Percentiles rank a stretch among this genome's conserved stretches.
Conservation (phyloP, 2,329 filamentous ascomycete species). For the Cadophora sp. region DNA sequence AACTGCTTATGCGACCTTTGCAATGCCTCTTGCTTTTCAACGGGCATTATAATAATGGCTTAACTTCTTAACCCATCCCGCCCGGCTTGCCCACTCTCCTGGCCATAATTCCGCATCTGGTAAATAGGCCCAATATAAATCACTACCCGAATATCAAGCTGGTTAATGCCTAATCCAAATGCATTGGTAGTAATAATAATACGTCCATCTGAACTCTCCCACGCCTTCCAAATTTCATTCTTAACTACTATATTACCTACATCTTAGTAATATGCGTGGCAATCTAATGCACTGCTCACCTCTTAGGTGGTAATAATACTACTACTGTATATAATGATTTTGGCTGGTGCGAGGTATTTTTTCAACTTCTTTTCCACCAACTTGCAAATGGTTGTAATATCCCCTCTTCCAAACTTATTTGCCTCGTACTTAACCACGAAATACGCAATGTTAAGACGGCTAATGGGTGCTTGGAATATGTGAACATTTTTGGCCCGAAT, state of each 20-base stretch:
- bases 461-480: neutral
- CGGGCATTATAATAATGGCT: conserved; percentile 2
- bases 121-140: conserved; percentile 15
- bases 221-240: too few relatives aligned
- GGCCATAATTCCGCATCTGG: conserved; percentile 4
- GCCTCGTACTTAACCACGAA: too few relatives aligned
- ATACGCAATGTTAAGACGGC: neutral
- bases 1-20: too few relatives aligned
- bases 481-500: neutral
- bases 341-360: neutral
- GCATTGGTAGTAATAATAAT: too few relatives aligned
- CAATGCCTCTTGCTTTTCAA: too few relatives aligned
- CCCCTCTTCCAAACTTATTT: neutral
- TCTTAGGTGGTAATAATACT: too few relatives aligned
- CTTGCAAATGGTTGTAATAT: conserved; percentile 1
- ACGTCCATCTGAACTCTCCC: too few relatives aligned
- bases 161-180: conserved; percentile 13
- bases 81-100: neutral
- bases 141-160: neutral
- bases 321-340: too few relatives aligned
- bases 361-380: conserved; percentile 8
- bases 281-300: too few relatives aligned
- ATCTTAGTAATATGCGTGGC: too few relatives aligned
- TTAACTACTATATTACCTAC: too few relatives aligned
- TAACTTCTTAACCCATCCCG: conserved; percentile 8